These are phyloP conservation scores for Acer campestre DNA, from an alignment of 345 rosid species.

Conservation along the genomic window DNA sequence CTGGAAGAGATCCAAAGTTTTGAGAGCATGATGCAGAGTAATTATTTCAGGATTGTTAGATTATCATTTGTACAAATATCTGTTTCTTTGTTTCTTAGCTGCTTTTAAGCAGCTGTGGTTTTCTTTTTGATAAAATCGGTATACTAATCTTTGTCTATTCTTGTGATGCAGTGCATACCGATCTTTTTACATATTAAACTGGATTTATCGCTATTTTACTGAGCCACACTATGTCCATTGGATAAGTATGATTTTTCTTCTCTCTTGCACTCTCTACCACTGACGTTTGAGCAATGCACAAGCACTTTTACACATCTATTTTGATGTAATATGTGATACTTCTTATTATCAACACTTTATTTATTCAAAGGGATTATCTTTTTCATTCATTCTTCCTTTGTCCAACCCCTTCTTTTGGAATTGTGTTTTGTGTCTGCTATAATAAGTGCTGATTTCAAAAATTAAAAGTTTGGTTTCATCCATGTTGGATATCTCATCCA, in stretches of 20 bases:
- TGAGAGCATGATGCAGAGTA: neutral
- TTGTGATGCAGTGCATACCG: constrained; percentile 63
- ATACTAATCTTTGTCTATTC: neutral
- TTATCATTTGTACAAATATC: neutral
- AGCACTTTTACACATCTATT: neutral
- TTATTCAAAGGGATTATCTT: neutral
- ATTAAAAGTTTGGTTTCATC: neutral
- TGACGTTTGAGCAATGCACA: neutral
- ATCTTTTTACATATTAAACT: constrained; percentile 68
- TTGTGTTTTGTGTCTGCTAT: neutral
- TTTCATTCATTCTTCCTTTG: neutral
- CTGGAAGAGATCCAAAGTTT: neutral
- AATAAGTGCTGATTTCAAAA: neutral
- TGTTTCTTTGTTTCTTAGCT: neutral
- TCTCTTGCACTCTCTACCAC: constrained; percentile 5
- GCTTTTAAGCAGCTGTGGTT: neutral
- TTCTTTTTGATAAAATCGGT: neutral
- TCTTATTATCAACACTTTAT: neutral
- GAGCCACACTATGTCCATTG: constrained; percentile 68
- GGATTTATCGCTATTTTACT: constrained; percentile 78
- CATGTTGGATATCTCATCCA: neutral
- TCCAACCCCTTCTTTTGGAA: neutral
- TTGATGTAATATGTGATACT: neutral
- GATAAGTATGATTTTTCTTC: constrained; percentile 64
- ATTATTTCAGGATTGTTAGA: neutral